Conservation (phyloP, 2,329 filamentous ascomycete species). For the Lasiodiplodia sp. region DNA sequence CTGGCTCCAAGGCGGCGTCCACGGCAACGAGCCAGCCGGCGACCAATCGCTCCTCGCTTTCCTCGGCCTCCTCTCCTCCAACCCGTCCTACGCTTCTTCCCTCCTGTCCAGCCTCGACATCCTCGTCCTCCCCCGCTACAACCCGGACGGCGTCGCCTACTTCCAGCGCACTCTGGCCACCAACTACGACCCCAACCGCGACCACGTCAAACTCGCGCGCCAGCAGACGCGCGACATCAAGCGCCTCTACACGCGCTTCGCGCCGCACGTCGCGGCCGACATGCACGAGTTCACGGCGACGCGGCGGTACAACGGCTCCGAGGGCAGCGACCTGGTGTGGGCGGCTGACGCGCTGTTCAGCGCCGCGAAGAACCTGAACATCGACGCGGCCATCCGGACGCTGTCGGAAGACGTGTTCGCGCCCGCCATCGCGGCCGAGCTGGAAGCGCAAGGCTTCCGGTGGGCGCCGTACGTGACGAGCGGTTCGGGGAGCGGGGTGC, state of each 20-base stretch:
- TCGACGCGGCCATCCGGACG: constrained; percentile 42
- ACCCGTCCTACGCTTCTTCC: constrained; percentile 41
- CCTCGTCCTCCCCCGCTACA: constrained; percentile 45
- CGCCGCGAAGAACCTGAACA: constrained; percentile 48
- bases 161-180: constrained; percentile 46
- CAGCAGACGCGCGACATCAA: constrained; percentile 47
- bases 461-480: constrained; percentile 47
- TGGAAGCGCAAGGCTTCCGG: constrained; percentile 39
- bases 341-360: constrained; percentile 46
- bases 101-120: constrained; percentile 46
- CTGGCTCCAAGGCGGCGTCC: constrained; percentile 47
- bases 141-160: constrained; percentile 46
- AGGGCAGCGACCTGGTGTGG: constrained; percentile 39
- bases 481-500: constrained; percentile 33
- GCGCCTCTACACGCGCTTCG: constrained; percentile 40
- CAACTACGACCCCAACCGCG: constrained; percentile 48
- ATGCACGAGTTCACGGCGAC: constrained; percentile 46
- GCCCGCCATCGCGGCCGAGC: constrained; percentile 40
- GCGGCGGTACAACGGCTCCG: constrained; percentile 35
- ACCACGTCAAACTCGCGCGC: constrained; percentile 46
- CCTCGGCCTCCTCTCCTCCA: constrained; percentile 44
- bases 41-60: constrained; percentile 46
- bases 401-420: constrained; percentile 46
- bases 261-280: constrained; percentile 46
- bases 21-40: constrained; percentile 49